Conservation (phyloP, 345 rosid species). For the Cardiospermum halicacabum region DNA sequence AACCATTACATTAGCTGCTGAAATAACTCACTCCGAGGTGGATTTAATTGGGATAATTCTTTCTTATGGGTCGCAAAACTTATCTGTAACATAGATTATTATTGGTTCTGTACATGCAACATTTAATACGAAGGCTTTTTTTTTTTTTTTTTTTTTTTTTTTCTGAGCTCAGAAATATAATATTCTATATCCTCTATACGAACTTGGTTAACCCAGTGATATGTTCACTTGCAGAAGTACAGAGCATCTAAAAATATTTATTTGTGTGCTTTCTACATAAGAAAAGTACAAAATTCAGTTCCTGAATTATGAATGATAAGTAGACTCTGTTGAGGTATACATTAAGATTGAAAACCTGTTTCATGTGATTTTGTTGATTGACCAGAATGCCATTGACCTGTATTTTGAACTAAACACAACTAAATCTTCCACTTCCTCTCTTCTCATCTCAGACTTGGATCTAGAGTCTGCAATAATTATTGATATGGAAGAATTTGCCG, state of each 20-base stretch:
- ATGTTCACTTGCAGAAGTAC: neutral
- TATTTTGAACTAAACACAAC: constrained; percentile 35
- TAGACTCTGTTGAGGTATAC: too few species aligned
- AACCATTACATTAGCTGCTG: too few species aligned
- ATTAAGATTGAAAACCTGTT: constrained; percentile 2
- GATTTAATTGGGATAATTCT: too few species aligned
- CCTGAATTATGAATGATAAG: neutral
- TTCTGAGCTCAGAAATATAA: too few species aligned
- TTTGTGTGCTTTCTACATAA: neutral
- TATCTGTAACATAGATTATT: too few species aligned
- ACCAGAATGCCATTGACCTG: constrained; percentile 40
- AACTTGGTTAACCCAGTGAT: too few species aligned
- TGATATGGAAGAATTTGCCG: constrained; percentile 15
- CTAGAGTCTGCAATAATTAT: constrained; percentile 23
- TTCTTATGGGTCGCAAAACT: too few species aligned
- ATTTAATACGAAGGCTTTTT: too few species aligned
- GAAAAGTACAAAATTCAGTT: neutral
- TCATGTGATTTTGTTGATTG: constrained; percentile 16
- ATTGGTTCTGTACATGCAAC: too few species aligned
- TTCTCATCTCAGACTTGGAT: constrained; percentile 49
- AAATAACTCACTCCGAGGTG: too few species aligned
- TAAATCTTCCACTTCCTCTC: constrained; percentile 37
- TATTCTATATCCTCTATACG: too few species aligned
- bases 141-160: too few species aligned
- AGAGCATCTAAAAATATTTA: neutral